phyloP scores from a whole-genome alignment of 2,329 filamentous ascomycete species.

The Colletotrichum tanaceti region DNA sequence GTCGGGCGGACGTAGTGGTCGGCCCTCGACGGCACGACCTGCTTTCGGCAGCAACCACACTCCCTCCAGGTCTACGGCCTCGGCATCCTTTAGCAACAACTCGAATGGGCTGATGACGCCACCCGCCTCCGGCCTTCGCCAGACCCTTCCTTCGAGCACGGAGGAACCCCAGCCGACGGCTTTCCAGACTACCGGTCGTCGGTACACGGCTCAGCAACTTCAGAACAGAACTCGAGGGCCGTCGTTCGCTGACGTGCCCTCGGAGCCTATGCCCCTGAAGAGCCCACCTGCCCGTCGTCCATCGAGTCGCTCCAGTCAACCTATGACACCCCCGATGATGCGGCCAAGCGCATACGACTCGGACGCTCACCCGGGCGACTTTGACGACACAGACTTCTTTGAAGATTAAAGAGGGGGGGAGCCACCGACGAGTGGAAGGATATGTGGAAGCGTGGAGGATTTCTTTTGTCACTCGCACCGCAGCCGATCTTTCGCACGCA shows the following conservation, averaged over 20 bases:
- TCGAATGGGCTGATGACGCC: constrained; percentile 86
- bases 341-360: constrained; percentile 67
- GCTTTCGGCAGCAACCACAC: constrained; percentile 57
- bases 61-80: constrained; percentile 67
- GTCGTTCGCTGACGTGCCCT: constrained; percentile 50
- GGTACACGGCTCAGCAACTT: constrained; percentile 64
- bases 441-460: constrained; percentile 22
- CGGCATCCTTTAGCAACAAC: constrained; percentile 59
- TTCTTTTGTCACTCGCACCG: constrained; percentile 39
- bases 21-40: constrained; percentile 45
- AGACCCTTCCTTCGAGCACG: constrained; percentile 61
- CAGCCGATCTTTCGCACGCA: constrained; percentile 34
- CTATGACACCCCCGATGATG: constrained; percentile 73
- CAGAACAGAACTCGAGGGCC: constrained; percentile 52
- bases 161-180: constrained; percentile 66
- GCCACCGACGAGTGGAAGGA: constrained; percentile 40
- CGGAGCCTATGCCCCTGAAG: constrained; percentile 54
- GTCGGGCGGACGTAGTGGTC: constrained; percentile 45
- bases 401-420: constrained; percentile 58
- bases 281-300: constrained; percentile 58
- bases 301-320: constrained; percentile 53
- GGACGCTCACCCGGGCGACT: constrained; percentile 69
- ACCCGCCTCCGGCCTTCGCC: constrained; percentile 79
- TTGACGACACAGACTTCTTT: constrained; percentile 70
- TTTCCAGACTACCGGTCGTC: constrained; percentile 69